A percentile compares a stretch with the other conserved stretches of the same genome.
phyloP scores from a whole-genome alignment of 202 grass and related monocot genomes.

The Setaria italica region DNA sequence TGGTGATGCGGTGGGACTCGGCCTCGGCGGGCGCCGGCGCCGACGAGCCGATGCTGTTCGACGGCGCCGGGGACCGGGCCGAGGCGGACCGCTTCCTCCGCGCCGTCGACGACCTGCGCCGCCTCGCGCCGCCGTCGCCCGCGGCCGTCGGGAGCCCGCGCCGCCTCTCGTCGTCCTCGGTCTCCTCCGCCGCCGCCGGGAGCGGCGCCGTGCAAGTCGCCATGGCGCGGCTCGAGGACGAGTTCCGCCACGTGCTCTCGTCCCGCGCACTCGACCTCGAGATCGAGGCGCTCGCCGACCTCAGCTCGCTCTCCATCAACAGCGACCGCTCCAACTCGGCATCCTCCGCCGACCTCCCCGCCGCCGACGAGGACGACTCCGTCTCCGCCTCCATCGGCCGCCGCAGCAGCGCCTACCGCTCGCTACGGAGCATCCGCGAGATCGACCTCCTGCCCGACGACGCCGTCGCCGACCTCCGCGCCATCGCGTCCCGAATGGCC shows the following conservation, averaged over 20 bases:
- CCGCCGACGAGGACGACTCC: constrained; percentile 45
- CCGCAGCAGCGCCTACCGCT: constrained; percentile 66
- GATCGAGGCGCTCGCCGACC: constrained; percentile 84
- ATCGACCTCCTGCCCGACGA: constrained; percentile 90
- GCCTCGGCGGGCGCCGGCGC: constrained; percentile 24
- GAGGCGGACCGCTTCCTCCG: constrained; percentile 82
- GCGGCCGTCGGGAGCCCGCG: constrained; percentile 66
- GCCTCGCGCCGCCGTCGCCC: constrained; percentile 59
- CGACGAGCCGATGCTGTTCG: constrained; percentile 72
- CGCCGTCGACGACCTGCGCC: constrained; percentile 75
- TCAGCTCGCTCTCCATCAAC: constrained; percentile 76
- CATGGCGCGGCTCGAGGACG: constrained; percentile 96
- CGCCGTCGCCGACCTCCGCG: constrained; percentile 77
- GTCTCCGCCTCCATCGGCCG: constrained; percentile 39
- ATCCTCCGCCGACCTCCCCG: constrained; percentile 47
- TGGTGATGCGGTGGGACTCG: constrained; percentile 87
- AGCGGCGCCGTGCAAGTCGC: constrained; percentile 68
- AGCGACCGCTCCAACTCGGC: constrained; percentile 53
- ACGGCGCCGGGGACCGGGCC: constrained; percentile 60
- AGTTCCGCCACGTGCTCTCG: constrained; percentile 89
- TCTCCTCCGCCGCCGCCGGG: constrained; percentile 1
- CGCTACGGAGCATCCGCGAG: constrained; percentile 77
- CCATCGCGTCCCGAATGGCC: constrained; percentile 77
- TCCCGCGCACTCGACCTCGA: constrained; percentile 75
- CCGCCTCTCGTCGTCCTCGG: constrained; percentile 52